A percentile compares a stretch with the other conserved stretches of the same genome.
Conservation (phyloP, 2,329 filamentous ascomycete species). For the Ceratocystiopsis sp. region DNA sequence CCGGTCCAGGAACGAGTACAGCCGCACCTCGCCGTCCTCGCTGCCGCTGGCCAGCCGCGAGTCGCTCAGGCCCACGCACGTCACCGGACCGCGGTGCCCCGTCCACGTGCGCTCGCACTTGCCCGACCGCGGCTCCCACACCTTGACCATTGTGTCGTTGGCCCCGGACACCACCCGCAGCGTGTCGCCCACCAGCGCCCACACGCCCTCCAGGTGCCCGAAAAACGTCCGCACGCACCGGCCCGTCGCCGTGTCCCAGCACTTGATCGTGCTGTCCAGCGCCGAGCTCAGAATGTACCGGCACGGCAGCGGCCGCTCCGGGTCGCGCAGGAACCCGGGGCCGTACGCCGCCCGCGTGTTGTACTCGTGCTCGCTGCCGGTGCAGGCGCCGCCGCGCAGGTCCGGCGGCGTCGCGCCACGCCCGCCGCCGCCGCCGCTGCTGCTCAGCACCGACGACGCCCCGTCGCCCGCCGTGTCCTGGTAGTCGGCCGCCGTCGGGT, state of each 20-base stretch:
- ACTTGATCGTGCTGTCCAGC: constrained; percentile 75
- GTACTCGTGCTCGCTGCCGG: constrained; percentile 8
- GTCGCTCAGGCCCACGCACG: constrained; percentile 82
- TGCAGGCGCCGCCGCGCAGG: constrained; percentile 2
- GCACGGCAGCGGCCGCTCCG: constrained; percentile 54
- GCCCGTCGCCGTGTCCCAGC: constrained; percentile 78
- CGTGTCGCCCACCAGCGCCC: constrained; percentile 43
- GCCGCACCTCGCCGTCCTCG: constrained; percentile 78
- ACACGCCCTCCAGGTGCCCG: constrained; percentile 89
- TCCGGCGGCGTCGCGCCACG: constrained; percentile 6
- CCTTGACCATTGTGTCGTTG: constrained; percentile 89
- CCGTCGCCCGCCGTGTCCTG: constrained; percentile 33
- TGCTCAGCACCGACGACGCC: constrained; percentile 24
- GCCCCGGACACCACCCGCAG: constrained; percentile 67
- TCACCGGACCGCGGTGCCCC: constrained; percentile 79
- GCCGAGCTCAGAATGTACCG: constrained; percentile 88
- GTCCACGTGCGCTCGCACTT: constrained; percentile 87
- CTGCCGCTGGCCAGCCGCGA: constrained; percentile 79
- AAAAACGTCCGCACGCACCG: constrained; percentile 85
- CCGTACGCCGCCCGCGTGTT: constrained; percentile 39
- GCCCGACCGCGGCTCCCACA: constrained; percentile 82
- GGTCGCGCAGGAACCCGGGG: constrained; percentile 41
- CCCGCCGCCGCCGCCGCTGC: constrained; percentile 25
- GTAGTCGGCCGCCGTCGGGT: constrained; percentile 20
- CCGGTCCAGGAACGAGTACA: constrained; percentile 56